Base-by-base conservation (phyloP, 208 protist genomes). In the Trypanosoma theileri region DNA sequence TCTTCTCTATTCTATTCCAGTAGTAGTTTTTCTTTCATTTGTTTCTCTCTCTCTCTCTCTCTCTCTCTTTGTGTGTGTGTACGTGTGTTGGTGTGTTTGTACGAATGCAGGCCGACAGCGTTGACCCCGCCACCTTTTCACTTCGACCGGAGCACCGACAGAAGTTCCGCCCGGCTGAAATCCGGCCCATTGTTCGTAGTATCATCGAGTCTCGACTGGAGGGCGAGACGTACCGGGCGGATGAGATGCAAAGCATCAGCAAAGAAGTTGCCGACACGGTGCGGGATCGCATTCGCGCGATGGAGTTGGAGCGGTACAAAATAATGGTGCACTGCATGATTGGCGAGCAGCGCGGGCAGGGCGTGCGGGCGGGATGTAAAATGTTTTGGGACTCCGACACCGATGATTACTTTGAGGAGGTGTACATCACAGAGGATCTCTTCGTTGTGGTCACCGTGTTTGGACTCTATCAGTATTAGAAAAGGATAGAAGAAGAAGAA, bases 311-410 rank as follows among this genome's bases (percentile, higher is more conserved):
- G 40, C 80, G 93, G 13, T 98, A 98, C 81, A 97, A 97, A 72
- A 91, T 97, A 35, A 81, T 97, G 22, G 95, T 97, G 19, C 82
- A 97, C 71, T 96, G 93, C 66, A 93, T 98, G 87, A 96, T 98
- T 71, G 90, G 93, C 4, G 95, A 98, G 73, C 93, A 97, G 72
- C 88, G 88, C 14, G 95, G 95, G 0, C 84, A 96, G 54, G 95
- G 95, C 10, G 46, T 98, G 57, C 88, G 91, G 7, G 87, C 94
- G 26, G 95, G 95, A 1, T 97, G 92, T 75, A 95, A 96, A 66
- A 97, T 96, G 89, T 98, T 98, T 70, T 98, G 95, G 93, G 95
- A 98, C 80, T 92, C 89, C 0, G 95, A 98, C 79, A 96, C 93
- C n/a, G 95, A 98, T 79, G 91, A 90, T 65, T 97, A 96, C 72